Evolutionary conservation across 2,329 filamentous ascomycete genomes (phyloP).

Genomic region (Alternaria gaisen): DNA sequence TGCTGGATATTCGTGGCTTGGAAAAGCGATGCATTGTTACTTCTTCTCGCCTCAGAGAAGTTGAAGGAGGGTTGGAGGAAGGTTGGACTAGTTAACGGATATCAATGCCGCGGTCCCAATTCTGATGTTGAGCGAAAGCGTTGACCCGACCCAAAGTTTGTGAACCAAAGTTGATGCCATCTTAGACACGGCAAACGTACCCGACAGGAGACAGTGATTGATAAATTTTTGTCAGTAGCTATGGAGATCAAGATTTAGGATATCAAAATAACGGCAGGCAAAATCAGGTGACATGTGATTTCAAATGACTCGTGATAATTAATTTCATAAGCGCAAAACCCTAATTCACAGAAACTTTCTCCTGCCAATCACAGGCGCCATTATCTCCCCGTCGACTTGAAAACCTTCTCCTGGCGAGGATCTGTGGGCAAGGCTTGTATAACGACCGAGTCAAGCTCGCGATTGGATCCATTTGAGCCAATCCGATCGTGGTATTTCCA

Average conservation of each 20-base stretch:
- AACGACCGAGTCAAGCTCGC: slow-evolving; percentile 41
- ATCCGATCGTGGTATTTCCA: slow-evolving; percentile 37
- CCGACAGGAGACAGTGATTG: not conserved
- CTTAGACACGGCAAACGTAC: not conserved
- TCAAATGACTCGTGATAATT: slow-evolving; percentile 4
- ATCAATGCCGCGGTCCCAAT: not conserved
- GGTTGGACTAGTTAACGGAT: not conserved
- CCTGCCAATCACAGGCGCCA: not conserved
- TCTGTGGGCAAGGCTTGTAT: slow-evolving; percentile 33
- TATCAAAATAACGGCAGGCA: not conserved
- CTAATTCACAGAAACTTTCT: not conserved
- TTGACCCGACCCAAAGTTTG: not conserved
- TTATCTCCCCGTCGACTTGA: slow-evolving; percentile 24
- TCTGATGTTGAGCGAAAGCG: not conserved
- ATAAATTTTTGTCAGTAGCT: not conserved
- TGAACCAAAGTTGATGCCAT: not conserved
- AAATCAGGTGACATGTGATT: not conserved
- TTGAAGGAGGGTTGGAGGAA: not conserved
- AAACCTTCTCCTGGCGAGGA: slow-evolving; percentile 42
- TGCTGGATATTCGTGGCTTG: not conserved
- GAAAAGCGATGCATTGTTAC: not conserved
- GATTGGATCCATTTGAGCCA: slow-evolving; percentile 38
- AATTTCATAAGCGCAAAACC: slow-evolving; percentile 1
- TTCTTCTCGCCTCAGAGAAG: not conserved
- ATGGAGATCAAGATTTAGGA: not conserved